Evolutionary conservation across 192 early-diverging fungal species (phyloP), one percentile per base, ranked within the genome.

Genomic region (Coemansia sp.): DNA sequence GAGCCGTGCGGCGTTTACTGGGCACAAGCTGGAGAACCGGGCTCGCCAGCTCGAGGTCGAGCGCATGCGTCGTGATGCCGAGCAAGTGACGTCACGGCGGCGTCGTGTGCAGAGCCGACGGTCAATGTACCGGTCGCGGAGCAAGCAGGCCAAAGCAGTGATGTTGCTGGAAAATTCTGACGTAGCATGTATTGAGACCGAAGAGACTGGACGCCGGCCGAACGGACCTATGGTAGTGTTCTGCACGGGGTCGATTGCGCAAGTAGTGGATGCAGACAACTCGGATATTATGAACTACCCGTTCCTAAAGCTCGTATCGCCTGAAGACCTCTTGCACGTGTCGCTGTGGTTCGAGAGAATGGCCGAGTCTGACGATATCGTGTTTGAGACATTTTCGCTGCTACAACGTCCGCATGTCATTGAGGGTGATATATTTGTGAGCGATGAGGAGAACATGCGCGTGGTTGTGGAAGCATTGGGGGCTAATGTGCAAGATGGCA

Each of bases 391-490:
- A 45, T 79, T 79, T 23, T 58, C 76, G 49, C 56, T 79, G 37
- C 45, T 79, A 37, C 47, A 69, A 53, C 65, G 66, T 48, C 76
- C 76, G 51, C 57, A 62, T 21, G 60, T 79, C 3, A 79, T 79
- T 38, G 76, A 79, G 17, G 76, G 76, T 49, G 76, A 79, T 35
- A 51, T 79, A 0, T 39, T 50, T 1, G 67, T 73, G 41, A 32
- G 59, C 9, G 76, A 79, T 1, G 67, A 59, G 24, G 49, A 66
- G 2, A 79, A 79, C 58, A 29, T 48, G 17, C 47, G 76, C 10
- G 57, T 79, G 0, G 32, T 79, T 3, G 76, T 79, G n/a, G 76
- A 79, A 64, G 67, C 66, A 19, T 37, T 78, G 19, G 75, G 75
- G 9, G 75, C 75, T 4, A 69, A 65, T 27, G 75, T 78, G 32